Percentiles rank a stretch among this genome's conserved stretches.
Evolutionary conservation across 352 stramenopile species (phyloP).

Genomic region (Peronospora destructor): DNA sequence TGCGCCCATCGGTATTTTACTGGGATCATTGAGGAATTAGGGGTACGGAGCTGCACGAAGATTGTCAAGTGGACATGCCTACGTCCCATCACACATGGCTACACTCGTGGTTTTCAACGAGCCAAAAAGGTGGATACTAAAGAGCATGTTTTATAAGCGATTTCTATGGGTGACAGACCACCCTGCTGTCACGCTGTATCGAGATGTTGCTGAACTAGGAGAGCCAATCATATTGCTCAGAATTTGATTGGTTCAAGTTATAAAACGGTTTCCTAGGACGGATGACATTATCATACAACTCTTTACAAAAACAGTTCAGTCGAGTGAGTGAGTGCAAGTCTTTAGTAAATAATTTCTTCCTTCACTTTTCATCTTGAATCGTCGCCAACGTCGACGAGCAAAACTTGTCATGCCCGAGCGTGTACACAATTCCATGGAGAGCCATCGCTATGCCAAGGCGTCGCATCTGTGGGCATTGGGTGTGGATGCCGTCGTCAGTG

Average conservation of each 20-base stretch:
- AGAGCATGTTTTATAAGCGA: no score
- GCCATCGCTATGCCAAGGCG: constrained; percentile 40
- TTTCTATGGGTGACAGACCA: no score
- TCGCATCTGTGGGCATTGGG: constrained; percentile 54
- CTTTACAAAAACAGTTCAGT: no score
- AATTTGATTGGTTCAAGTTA: constrained; percentile 14
- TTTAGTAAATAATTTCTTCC: no score
- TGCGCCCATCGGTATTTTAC: constrained; percentile 61
- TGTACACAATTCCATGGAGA: constrained; percentile 9
- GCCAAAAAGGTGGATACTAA: neutral
- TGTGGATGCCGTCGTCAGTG: constrained; percentile 45
- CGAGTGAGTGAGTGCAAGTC: no score
- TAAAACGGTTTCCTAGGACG: constrained; percentile 11
- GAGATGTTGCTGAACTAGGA: no score
- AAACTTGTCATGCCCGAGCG: constrained; percentile 15
- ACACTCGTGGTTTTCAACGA: constrained; percentile 7
- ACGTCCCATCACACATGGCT: constrained; percentile 15
- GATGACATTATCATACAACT: constrained; percentile 6
- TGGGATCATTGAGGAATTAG: constrained; percentile 30
- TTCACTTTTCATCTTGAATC: constrained; percentile 3
- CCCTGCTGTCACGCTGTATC: no score
- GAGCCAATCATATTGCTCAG: neutral
- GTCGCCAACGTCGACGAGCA: neutral
- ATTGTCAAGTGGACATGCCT: no score
- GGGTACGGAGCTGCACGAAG: constrained; percentile 10